Conservation (phyloP, 306 rosid genomes). For the Styphnolobium japonicum region DNA sequence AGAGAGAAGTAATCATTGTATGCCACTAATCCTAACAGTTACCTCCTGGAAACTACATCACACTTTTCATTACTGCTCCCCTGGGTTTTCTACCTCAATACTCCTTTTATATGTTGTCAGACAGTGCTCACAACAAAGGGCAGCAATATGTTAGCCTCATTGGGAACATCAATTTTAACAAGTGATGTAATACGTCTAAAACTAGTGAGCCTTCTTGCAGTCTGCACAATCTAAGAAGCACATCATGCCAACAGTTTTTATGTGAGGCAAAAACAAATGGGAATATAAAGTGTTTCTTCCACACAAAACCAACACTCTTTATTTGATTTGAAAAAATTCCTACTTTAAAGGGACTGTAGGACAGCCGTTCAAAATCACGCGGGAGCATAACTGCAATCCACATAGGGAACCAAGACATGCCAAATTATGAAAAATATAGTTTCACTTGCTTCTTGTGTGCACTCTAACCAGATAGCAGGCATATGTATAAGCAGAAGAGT, state of each 20-base stretch:
- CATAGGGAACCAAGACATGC: constrained; percentile 34
- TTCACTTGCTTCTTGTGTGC: constrained; percentile 86
- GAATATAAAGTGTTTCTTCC: not conserved
- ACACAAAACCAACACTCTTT: not conserved
- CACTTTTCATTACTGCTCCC: too few species aligned
- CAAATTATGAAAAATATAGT: constrained; percentile 87
- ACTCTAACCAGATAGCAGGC: constrained; percentile 88
- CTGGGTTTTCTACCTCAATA: too few species aligned
- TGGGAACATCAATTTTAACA: not conserved
- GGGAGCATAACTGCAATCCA: not conserved
- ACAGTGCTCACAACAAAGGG: not conserved
- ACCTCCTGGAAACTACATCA: too few species aligned
- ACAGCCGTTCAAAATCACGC: constrained; percentile 16
- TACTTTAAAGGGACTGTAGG: not conserved
- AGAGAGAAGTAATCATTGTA: too few species aligned
- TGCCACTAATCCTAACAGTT: too few species aligned
- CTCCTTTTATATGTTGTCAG: not conserved
- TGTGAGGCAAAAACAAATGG: not conserved
- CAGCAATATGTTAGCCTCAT: constrained; percentile 1
- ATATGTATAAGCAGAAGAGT: constrained; percentile 24
- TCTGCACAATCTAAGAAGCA: not conserved
- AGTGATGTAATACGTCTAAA: not conserved
- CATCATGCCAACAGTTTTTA: not conserved
- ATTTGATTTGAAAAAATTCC: not conserved
- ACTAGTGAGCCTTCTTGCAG: not conserved